Evolutionary conservation across 2,329 filamentous ascomycete genomes (phyloP), one percentile per base, ranked within the genome.

Genomic region (Zymoseptoria brevis): DNA sequence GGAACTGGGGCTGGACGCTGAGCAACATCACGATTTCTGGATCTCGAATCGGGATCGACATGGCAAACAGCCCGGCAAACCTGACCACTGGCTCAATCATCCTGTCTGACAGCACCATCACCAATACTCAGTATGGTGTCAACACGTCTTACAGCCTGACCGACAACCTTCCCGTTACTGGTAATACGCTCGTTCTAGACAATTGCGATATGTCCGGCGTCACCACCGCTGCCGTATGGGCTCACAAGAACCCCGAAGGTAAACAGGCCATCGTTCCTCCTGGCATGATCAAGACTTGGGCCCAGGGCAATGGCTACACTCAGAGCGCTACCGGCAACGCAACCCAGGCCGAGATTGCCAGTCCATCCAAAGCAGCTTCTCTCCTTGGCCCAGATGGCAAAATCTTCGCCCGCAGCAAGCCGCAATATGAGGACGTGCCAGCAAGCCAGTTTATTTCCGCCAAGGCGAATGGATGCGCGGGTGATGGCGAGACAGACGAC

Each of bases 401-500:
- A 45, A 79, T 96, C 67, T 91, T 92, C 72, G 88, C 90, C 64
- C 87, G 88, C 66, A 87, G 86, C 73, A 96, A 94, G 81, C 94
- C 94, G 13, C 89, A 96, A 73, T 99, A 97, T 72, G 83, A 88
- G 71, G 77, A 78, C 50, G 75, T 89, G 2, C 75, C 85, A 2
- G 82, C 80, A n/a, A 81, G 79, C 60, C 82, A 82, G 35, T 96
- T 99, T 70, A 76, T 95, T 68, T 93, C 88, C 66, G 88, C 94
- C 77, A 96, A 93, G 77, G 79, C 83, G 53, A 81, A 59, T 21
- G 93, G 94, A 60, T 92, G 90, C 69, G 89, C 86, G 76, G 94
- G 94, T 69, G 93, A 99, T 69, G 94, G 93, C 55, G 74, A 77
- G 24, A 89, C 90, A 0, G 93, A 97, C 68, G 94, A 97, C 70